phyloP scores from a whole-genome alignment of 73 alveolate species.

The Uronychia binucleata region DNA sequence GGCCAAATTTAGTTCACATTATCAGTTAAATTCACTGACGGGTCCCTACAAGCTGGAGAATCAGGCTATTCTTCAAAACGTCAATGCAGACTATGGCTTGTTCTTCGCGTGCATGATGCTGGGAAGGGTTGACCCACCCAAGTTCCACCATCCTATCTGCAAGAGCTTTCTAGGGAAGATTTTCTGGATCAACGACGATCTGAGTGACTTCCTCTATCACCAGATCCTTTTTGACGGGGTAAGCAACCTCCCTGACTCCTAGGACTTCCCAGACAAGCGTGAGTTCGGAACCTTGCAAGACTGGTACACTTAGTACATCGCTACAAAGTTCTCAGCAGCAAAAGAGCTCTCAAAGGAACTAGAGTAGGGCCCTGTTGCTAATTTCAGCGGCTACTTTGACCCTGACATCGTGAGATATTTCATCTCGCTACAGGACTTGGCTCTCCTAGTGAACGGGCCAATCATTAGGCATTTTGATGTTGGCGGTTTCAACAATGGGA shows the following conservation, averaged over 20 bases:
- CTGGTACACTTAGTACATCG: background rate
- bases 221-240: background rate
- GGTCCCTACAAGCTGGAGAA: background rate
- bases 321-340: background rate
- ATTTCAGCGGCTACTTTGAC: background rate
- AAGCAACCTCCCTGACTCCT: background rate
- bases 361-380: background rate
- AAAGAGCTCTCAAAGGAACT: background rate
- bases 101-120: background rate
- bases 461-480: background rate
- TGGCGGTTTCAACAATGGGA: background rate
- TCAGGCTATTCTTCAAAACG: background rate
- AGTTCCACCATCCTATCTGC: background rate
- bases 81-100: background rate
- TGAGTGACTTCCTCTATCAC: background rate
- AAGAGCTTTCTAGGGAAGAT: background rate
- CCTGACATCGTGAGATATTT: background rate
- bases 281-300: background rate
- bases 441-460: background rate
- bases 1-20: too few relatives aligned
- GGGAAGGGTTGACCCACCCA: background rate
- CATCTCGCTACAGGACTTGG: background rate
- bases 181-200: background rate
- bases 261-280: background rate
- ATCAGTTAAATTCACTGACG: too few relatives aligned